These are phyloP conservation scores for Populus euphratica DNA, from an alignment of 345 rosid species.

Conservation along the genomic window DNA sequence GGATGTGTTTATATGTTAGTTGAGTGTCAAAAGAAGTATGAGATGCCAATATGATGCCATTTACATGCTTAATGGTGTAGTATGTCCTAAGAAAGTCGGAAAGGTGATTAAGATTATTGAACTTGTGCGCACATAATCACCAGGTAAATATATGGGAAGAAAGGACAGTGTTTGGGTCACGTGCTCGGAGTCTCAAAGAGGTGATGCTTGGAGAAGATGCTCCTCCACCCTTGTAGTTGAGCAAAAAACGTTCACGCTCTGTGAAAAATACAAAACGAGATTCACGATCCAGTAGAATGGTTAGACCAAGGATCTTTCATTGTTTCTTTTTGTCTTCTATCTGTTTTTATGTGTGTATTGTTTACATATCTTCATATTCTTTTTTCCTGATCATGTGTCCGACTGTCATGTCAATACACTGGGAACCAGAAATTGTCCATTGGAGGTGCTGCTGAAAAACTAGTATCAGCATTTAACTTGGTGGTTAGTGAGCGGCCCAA, in stretches of 20 bases:
- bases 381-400: neutral
- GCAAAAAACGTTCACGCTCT: conserved; percentile 70
- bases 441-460: conserved; percentile 83
- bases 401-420: neutral
- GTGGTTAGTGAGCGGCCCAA: conserved; percentile 61
- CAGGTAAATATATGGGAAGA: conserved; percentile 35
- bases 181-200: conserved; percentile 28
- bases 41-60: neutral
- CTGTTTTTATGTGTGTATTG: neutral
- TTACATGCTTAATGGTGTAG: neutral
- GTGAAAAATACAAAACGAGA: conserved; percentile 74
- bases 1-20: neutral
- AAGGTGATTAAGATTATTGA: neutral
- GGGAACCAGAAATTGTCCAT: conserved; percentile 60
- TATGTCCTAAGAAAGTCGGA: conserved; percentile 3
- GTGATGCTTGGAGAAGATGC: conserved; percentile 33
- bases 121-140: neutral
- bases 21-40: neutral
- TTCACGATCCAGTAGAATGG: conserved; percentile 74
- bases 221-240: conserved; percentile 56
- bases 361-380: neutral
- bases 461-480: conserved; percentile 78
- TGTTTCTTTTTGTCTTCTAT: neutral
- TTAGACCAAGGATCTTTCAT: conserved; percentile 18
- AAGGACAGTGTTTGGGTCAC: conserved; percentile 34